Percentiles rank a stretch among this genome's conserved stretches.
Conservation (phyloP, 2,329 filamentous ascomycete species). For the Neoscytalidium dimidiatum region DNA sequence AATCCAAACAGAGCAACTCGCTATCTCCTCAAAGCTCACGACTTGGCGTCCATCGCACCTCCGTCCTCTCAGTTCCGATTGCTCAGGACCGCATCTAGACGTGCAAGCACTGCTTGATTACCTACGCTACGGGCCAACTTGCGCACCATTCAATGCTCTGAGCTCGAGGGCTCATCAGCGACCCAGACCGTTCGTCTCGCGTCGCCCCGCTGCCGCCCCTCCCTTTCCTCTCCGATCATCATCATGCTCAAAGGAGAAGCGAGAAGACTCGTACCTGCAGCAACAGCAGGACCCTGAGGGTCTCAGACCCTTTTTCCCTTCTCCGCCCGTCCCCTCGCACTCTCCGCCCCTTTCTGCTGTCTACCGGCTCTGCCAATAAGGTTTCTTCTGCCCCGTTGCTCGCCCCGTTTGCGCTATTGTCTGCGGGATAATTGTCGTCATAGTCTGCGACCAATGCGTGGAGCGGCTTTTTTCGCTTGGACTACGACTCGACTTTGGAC, state of each 20-base stretch:
- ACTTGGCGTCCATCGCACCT: background rate
- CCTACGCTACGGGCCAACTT: background rate
- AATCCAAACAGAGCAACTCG: background rate
- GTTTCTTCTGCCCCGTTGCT: background rate
- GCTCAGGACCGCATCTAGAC: background rate
- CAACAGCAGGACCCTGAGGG: background rate
- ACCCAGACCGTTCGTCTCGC: background rate
- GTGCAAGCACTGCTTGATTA: background rate
- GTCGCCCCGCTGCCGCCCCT: slow-evolving; percentile 2
- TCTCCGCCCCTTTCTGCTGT: background rate
- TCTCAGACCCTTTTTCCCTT: background rate
- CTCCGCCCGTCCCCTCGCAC: background rate
- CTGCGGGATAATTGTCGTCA: background rate
- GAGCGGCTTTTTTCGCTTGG: background rate
- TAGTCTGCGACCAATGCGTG: background rate
- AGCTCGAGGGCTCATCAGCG: background rate
- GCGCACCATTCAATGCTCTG: background rate
- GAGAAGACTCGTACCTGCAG: slow-evolving; percentile 3
- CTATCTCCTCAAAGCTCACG: background rate
- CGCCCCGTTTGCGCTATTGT: background rate
- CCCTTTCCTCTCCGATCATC: background rate
- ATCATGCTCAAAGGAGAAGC: background rate
- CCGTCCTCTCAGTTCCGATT: background rate
- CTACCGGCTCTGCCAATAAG: background rate
- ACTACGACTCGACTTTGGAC: background rate